Percentiles rank a stretch among this genome's conserved stretches.
These are phyloP conservation scores for Erythrophleum ivorense DNA, from an alignment of 331 rosid genomes.

Conservation along the genomic window DNA sequence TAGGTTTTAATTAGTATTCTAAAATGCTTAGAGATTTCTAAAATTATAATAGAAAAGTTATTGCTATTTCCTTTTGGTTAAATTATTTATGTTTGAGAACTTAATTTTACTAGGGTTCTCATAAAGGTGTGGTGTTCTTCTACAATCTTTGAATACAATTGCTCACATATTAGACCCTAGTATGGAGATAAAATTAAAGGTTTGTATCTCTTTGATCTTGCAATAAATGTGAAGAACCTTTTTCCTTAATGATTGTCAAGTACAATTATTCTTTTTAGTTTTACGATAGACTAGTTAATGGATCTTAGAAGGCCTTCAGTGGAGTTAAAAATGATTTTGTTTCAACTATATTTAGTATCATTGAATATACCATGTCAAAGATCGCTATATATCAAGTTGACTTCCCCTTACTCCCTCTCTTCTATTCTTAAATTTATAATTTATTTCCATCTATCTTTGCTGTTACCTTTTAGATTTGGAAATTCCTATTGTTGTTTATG, in stretches of 20 bases:
- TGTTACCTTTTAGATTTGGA: neutral
- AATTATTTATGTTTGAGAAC: constrained; percentile 15
- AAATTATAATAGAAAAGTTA: constrained; percentile 68
- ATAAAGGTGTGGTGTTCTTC: constrained; percentile 46
- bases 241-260: constrained; percentile 46
- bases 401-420: neutral
- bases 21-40: constrained; percentile 54
- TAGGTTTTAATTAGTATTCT: constrained; percentile 61
- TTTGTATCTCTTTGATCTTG: constrained; percentile 45
- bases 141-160: constrained; percentile 69
- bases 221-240: constrained; percentile 29
- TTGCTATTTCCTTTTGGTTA: constrained; percentile 21
- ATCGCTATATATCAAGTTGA: constrained; percentile 58
- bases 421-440: neutral
- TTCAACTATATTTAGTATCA: constrained; percentile 41
- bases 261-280: constrained; percentile 70
- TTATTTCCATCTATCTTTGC: neutral
- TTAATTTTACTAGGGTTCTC: constrained; percentile 31
- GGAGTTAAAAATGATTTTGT: constrained; percentile 37
- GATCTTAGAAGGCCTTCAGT: constrained; percentile 44
- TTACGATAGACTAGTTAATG: constrained; percentile 69
- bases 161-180: constrained; percentile 79
- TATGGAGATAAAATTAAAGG: constrained; percentile 82
- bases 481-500: neutral
- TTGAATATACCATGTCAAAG: constrained; percentile 38